Evolutionary conservation across 768 basidiomycete genomes (phyloP).

Genomic region (Daedalea quercina): DNA sequence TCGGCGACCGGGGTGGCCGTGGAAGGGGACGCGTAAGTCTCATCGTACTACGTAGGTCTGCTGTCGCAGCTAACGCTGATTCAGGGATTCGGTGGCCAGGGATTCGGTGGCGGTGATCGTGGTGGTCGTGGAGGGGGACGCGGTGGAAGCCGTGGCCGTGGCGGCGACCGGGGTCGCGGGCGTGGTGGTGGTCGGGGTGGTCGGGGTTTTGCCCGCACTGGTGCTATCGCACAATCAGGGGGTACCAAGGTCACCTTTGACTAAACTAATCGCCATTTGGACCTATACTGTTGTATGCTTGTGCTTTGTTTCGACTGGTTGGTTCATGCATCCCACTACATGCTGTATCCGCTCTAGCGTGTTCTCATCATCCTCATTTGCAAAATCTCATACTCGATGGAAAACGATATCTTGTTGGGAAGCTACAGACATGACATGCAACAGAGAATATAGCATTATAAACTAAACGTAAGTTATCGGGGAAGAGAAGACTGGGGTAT

Average conservation of each 20-base stretch:
- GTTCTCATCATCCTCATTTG: no score
- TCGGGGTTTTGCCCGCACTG: slow-evolving; percentile 46
- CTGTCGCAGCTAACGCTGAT: slow-evolving; percentile 22
- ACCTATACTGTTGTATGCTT: not conserved
- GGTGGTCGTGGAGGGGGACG: slow-evolving; percentile 31
- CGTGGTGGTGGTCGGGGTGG: slow-evolving; percentile 31
- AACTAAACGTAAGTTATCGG: not conserved
- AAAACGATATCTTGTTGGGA: no score
- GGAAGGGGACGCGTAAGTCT: slow-evolving; percentile 24
- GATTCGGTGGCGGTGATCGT: slow-evolving; percentile 38
- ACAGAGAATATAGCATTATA: no score
- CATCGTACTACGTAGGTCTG: no score
- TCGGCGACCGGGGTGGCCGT: slow-evolving; percentile 28
- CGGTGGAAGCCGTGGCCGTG: slow-evolving; percentile 28
- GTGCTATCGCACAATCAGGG: slow-evolving; percentile 56
- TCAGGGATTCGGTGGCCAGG: slow-evolving; percentile 37
- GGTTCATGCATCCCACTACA: not conserved
- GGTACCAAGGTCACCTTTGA: slow-evolving; percentile 65
- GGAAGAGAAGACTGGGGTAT: not conserved
- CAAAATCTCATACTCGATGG: no score
- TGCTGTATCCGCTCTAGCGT: no score
- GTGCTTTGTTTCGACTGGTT: not conserved
- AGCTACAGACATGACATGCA: no score
- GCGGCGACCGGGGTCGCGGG: slow-evolving; percentile 36
- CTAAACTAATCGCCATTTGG: not conserved